Percentiles rank a stretch among this genome's conserved stretches.
Evolutionary conservation across 371 early-diverging fungal species (phyloP).

Genomic region (Parasitella parasitica): DNA sequence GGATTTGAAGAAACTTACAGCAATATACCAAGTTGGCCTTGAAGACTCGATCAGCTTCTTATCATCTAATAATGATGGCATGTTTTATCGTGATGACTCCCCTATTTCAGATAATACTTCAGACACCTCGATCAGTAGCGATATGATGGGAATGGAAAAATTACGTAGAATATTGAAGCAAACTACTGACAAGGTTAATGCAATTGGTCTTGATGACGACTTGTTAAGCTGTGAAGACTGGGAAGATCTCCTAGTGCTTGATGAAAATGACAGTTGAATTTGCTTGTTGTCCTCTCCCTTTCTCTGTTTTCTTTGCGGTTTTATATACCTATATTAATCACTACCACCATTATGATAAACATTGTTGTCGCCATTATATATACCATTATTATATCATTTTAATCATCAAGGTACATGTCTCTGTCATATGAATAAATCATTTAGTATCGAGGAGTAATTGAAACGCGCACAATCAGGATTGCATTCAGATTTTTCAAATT

Average conservation of each 20-base stretch:
- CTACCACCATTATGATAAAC: slow-evolving; percentile 6
- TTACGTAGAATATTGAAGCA: slow-evolving; percentile 8
- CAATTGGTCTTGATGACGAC: slow-evolving; percentile 8
- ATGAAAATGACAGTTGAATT: slow-evolving; percentile 16
- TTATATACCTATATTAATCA: slow-evolving; percentile 12
- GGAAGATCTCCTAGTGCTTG: slow-evolving; percentile 17
- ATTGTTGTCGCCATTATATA: slow-evolving; percentile 5
- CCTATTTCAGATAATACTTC: slow-evolving; percentile 12
- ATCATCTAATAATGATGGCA: background rate
- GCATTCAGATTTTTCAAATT: slow-evolving; percentile 17
- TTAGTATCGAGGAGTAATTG: background rate
- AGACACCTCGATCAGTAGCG: slow-evolving; percentile 6
- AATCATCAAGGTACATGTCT: slow-evolving; percentile 17
- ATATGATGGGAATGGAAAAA: slow-evolving; percentile 10
- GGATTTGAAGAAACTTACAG: no score
- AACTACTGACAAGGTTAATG: slow-evolving; percentile 9
- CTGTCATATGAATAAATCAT: slow-evolving; percentile 18
- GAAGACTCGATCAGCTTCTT: slow-evolving; percentile 10
- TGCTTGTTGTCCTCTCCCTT: slow-evolving; percentile 6
- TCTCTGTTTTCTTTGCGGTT: slow-evolving; percentile 21
- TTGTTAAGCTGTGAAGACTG: slow-evolving; percentile 19
- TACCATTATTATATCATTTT: slow-evolving; percentile 17
- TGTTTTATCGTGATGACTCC: slow-evolving; percentile 2
- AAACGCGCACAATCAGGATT: slow-evolving; percentile 20
- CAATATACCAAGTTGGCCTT: slow-evolving; percentile 1